phyloP scores from a whole-genome alignment of 176 grass and related monocot species.

The Avena insularis region DNA sequence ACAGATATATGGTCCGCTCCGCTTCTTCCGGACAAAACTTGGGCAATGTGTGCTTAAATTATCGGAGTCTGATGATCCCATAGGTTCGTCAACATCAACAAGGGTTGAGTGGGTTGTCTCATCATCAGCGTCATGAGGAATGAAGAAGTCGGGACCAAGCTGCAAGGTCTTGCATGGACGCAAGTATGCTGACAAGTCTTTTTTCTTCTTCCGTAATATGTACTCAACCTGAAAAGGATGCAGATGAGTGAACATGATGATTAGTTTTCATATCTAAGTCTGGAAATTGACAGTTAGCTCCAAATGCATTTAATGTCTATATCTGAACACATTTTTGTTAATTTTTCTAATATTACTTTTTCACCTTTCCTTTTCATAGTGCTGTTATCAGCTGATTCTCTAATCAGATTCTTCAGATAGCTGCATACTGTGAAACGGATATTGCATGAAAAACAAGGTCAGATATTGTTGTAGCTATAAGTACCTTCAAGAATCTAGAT shows the following conservation, averaged over 20 bases:
- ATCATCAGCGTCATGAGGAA: conserved; percentile 86
- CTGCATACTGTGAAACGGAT: conserved; percentile 8
- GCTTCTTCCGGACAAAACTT: conserved; percentile 72
- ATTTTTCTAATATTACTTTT: conserved; percentile 21
- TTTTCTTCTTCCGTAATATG: conserved; percentile 75
- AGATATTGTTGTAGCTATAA: conserved; percentile 20
- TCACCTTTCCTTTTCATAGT: conserved; percentile 23
- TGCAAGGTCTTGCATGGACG: conserved; percentile 85
- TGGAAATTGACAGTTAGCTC: conserved; percentile 15
- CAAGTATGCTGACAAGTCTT: conserved; percentile 74
- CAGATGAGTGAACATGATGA: conserved; percentile 28
- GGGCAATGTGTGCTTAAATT: conserved; percentile 71
- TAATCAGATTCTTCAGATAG: conserved; percentile 12
- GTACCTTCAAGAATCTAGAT: conserved; percentile 43
- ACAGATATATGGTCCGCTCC: conserved; percentile 73
- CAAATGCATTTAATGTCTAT: conserved; percentile 13
- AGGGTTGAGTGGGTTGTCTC: conserved; percentile 93
- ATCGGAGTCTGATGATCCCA: conserved; percentile 87
- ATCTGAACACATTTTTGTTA: background rate
- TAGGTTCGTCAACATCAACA: conserved; percentile 83
- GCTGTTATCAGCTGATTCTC: conserved; percentile 16
- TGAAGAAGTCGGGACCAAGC: conserved; percentile 96
- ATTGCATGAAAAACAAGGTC: conserved; percentile 33
- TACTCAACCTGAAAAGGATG: conserved; percentile 78
- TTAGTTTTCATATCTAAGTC: conserved; percentile 30